Evolutionary conservation across 306 rosid species (phyloP).

Genomic region (Neltuma alba): DNA sequence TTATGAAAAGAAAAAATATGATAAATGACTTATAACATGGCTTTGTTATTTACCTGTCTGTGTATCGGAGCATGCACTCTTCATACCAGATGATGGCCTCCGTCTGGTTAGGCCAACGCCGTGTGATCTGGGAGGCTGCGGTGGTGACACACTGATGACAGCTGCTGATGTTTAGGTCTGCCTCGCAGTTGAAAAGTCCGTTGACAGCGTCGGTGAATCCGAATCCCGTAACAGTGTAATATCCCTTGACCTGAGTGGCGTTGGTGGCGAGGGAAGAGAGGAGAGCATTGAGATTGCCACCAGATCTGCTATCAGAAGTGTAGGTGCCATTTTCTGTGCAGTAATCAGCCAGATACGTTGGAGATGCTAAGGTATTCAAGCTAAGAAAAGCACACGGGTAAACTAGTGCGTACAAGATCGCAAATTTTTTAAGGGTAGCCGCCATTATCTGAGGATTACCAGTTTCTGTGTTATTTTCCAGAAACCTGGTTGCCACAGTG

Average conservation of each 20-base stretch:
- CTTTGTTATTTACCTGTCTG: slow-evolving; percentile 23
- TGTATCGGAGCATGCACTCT: slow-evolving; percentile 52
- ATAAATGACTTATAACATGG: too few species aligned
- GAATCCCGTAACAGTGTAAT: slow-evolving; percentile 35
- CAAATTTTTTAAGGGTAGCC: neutral
- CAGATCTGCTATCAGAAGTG: slow-evolving; percentile 36
- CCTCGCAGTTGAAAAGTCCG: slow-evolving; percentile 59
- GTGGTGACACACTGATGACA: slow-evolving; percentile 46
- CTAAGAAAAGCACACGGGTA: slow-evolving; percentile 8
- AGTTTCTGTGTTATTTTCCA: neutral
- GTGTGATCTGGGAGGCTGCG: slow-evolving; percentile 26
- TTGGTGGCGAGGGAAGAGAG: slow-evolving; percentile 47
- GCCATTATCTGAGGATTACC: neutral
- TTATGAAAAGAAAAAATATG: too few species aligned
- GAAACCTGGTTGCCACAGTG: neutral
- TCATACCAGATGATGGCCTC: slow-evolving; percentile 53
- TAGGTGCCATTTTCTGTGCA: slow-evolving; percentile 40
- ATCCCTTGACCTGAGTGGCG: slow-evolving; percentile 22
- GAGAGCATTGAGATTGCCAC: slow-evolving; percentile 48
- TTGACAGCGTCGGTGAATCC: slow-evolving; percentile 27
- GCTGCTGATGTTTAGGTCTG: slow-evolving; percentile 33
- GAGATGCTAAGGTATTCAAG: neutral
- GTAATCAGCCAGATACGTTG: neutral
- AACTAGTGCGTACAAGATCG: neutral
- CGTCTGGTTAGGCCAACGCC: slow-evolving; percentile 41